Conservation (phyloP, 2,329 filamentous ascomycete genomes). For the Apiospora aurea region DNA sequence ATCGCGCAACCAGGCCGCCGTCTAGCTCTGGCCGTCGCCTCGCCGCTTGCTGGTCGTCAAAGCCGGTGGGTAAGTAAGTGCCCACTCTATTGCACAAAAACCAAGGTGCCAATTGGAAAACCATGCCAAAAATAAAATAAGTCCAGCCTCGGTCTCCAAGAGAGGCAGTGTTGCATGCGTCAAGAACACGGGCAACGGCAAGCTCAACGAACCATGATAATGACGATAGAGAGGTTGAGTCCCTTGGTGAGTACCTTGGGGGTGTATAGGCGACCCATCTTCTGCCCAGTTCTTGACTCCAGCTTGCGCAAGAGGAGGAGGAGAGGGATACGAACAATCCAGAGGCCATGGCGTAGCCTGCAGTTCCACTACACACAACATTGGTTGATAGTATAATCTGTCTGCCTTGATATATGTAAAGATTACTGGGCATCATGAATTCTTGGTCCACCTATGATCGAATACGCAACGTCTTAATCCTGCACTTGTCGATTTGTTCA, state of each 20-base stretch:
- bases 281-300: constrained; percentile 1
- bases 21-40: constrained; percentile 15
- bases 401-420: constrained; percentile 3
- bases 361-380: constrained; percentile 16
- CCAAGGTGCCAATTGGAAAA: constrained; percentile 11
- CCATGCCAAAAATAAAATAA: not conserved
- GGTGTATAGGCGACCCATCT: not conserved
- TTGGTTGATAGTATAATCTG: constrained; percentile 7
- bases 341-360: not conserved
- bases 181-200: constrained; percentile 2
- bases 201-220: not conserved
- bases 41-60: constrained; percentile 18
- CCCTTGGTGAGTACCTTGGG: not conserved
- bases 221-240: constrained; percentile 13
- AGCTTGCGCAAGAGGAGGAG: not conserved
- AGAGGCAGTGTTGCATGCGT: constrained; percentile 19
- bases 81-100: constrained; percentile 18
- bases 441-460: constrained; percentile 16
- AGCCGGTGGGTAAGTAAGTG: constrained; percentile 20
- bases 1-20: constrained; percentile 23
- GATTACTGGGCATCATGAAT: constrained; percentile 1
- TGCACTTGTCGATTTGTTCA: not conserved
- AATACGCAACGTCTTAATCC: not conserved
- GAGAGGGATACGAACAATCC: not conserved
- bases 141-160: constrained; percentile 23